Evolutionary conservation across 2,329 filamentous ascomycete genomes (phyloP).

Genomic region (Purpureocillium takamizusanense): DNA sequence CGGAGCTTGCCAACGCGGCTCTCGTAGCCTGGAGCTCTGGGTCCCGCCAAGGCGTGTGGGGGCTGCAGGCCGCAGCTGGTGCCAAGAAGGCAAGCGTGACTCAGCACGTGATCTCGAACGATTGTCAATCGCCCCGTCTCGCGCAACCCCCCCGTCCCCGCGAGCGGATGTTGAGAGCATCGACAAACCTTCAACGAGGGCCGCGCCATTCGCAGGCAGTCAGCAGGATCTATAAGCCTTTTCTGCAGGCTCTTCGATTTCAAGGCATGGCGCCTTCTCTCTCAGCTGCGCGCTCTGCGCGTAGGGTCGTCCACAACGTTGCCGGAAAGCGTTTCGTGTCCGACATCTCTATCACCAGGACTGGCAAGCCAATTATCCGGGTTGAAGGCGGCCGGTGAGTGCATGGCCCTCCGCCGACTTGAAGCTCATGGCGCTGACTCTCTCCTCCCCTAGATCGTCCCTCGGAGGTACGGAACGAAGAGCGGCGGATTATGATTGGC

Average conservation of each 20-base stretch:
- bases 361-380: conserved; percentile 89
- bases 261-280: conserved; percentile 49
- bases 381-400: conserved; percentile 80
- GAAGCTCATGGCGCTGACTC: too few relatives aligned
- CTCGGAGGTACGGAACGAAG: too few relatives aligned
- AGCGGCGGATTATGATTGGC: conserved; percentile 21
- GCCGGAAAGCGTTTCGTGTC: conserved; percentile 50
- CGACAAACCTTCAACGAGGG: conserved; percentile 8
- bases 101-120: conserved; percentile 6
- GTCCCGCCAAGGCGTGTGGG: too few relatives aligned
- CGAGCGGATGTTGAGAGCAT: conserved; percentile 9
- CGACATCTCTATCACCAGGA: conserved; percentile 89
- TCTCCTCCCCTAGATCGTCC: conserved; percentile 61
- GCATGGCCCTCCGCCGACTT: too few relatives aligned
- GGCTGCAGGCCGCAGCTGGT: too few relatives aligned
- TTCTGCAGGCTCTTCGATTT: conserved; percentile 15
- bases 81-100: too few relatives aligned
- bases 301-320: conserved; percentile 35
- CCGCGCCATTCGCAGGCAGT: conserved; percentile 15
- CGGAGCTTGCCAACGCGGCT: conserved; percentile 22
- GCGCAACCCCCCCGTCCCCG: too few relatives aligned
- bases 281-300: conserved; percentile 44
- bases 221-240: conserved; percentile 19
- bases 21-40: conserved; percentile 23
- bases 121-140: too few relatives aligned